Conservation (phyloP, 2,329 filamentous ascomycete species). For the Emergomyces africanus region DNA sequence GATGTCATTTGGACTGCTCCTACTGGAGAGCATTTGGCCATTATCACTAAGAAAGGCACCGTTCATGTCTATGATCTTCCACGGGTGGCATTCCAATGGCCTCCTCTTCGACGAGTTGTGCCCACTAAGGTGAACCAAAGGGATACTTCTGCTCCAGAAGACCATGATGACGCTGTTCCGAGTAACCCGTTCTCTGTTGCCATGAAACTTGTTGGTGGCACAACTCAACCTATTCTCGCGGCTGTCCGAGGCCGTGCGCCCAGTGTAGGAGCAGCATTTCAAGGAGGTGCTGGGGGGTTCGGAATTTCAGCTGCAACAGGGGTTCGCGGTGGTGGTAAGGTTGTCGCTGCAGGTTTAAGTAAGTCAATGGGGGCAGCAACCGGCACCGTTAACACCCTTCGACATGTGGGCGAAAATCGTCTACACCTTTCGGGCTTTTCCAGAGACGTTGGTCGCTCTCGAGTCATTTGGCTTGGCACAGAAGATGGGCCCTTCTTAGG, state of each 20-base stretch:
- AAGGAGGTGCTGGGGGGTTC: constrained; percentile 29
- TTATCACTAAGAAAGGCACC: constrained; percentile 91
- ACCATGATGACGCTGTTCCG: constrained; percentile 31
- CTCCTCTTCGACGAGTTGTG: constrained; percentile 46
- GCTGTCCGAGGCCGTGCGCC: constrained; percentile 46
- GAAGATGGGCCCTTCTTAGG: constrained; percentile 32
- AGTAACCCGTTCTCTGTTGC: constrained; percentile 51
- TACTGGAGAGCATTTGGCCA: constrained; percentile 67
- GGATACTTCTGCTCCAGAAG: constrained; percentile 33
- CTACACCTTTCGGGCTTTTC: constrained; percentile 32
- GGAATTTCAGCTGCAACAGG: constrained; percentile 35
- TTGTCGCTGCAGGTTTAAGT: constrained; percentile 37
- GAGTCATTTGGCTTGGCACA: constrained; percentile 34
- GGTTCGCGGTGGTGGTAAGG: constrained; percentile 33
- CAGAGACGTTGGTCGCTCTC: constrained; percentile 27
- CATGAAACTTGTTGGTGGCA: constrained; percentile 53
- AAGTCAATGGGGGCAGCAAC: constrained; percentile 38
- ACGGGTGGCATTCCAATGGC: constrained; percentile 72
- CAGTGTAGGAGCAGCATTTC: constrained; percentile 32
- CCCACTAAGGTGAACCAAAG: constrained; percentile 25
- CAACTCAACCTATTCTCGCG: constrained; percentile 49
- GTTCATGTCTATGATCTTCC: constrained; percentile 86
- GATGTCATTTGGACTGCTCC: constrained; percentile 81
- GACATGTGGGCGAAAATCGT: constrained; percentile 37
- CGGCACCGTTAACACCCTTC: constrained; percentile 35